Base-by-base conservation (phyloP, 202 grass and related monocot genomes). In the Brachypodium distachyon region DNA sequence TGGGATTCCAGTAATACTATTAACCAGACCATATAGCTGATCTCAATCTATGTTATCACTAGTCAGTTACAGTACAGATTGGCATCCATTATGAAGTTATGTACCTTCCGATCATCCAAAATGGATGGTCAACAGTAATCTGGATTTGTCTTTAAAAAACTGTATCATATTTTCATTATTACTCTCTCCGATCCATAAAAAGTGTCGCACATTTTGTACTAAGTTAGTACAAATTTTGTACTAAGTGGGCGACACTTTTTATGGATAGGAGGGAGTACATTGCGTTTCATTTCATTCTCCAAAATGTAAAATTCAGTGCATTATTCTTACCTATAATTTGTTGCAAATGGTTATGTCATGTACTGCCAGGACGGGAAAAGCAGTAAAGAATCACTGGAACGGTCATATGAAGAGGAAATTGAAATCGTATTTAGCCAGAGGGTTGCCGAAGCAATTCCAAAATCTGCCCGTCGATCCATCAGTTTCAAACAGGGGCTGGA, bases 351-450 rank as follows among this genome's bases (percentile, higher is more conserved):
- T 57, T 44, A 21, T 69, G 9, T 57, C 26, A 3, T 75, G 38
- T 67, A 13, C 38, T 9, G 0, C 52, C 80, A 88, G 85, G 47
- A 83, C 68, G 16, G 66, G 27, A 21, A 79, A 78, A 41, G 51
- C 68, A 67, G 18, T 88, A 51, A 88, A 80, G 37, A 67, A 75
- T 83, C 59, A 61, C 31, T 82, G 85, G 75, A 2, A 18, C 13
- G 2, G 19, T 33, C 50, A 18, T 67, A 51, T 75, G 57, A 82
- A 40, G 19, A 65, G 49, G 72, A 74, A 80, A 31, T 18, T 36
- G 51, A 77, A 80, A 23, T 74, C 61, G 19, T 50, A 74, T 59
- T 70, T 60, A 42, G 23, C 34, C 10, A 44, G 27, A 56, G 49
- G 70, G 47, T 82, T 67, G 38, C 31, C 17, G 13, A 40, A 70